Percentiles rank a stretch among this genome's conserved stretches.
Evolutionary conservation across 1,284 basidiomycete species (phyloP).

Genomic region (Athelia sp.): DNA sequence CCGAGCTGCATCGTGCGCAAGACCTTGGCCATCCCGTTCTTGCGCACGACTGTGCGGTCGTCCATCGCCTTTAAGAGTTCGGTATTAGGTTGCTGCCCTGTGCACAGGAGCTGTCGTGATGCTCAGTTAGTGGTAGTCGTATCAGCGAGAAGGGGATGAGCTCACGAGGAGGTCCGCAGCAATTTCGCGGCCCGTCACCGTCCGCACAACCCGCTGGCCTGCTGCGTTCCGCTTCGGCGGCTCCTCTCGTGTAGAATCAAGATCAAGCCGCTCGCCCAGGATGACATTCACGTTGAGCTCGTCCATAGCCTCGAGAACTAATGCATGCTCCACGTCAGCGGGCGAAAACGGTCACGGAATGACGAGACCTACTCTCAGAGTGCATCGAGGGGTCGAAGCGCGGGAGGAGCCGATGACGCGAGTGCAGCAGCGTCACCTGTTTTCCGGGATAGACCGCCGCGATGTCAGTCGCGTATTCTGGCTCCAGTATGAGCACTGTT

Average conservation of each 20-base stretch:
- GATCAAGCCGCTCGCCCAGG: conserved; percentile 51
- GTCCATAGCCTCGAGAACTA: conserved; percentile 40
- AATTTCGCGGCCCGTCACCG: conserved; percentile 53
- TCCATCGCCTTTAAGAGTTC: conserved; percentile 47
- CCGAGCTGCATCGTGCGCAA: conserved; percentile 57
- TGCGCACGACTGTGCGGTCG: conserved; percentile 42
- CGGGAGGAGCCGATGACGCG: conserved; percentile 53
- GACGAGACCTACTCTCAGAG: conserved; percentile 38
- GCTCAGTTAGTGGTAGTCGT: conserved; percentile 1
- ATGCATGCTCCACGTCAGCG: no score
- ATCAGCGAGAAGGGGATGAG: conserved; percentile 4
- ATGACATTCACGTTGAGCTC: conserved; percentile 42
- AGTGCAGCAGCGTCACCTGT: conserved; percentile 65
- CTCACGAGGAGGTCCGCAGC: conserved; percentile 60
- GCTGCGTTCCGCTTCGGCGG: conserved; percentile 20
- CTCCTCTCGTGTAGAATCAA: conserved; percentile 30
- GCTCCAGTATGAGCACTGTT: conserved; percentile 2
- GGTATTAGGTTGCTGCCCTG: conserved; percentile 73
- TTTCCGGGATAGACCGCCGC: conserved; percentile 54
- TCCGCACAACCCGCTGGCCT: conserved; percentile 41
- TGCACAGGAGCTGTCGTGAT: conserved; percentile 60
- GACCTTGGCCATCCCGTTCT: conserved; percentile 49
- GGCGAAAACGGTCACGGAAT: not conserved
- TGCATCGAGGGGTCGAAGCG: conserved; percentile 56
- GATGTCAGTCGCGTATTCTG: conserved; percentile 69